phyloP scores from a whole-genome alignment of 2,329 filamentous ascomycete genomes.

The Catunica adiposa region DNA sequence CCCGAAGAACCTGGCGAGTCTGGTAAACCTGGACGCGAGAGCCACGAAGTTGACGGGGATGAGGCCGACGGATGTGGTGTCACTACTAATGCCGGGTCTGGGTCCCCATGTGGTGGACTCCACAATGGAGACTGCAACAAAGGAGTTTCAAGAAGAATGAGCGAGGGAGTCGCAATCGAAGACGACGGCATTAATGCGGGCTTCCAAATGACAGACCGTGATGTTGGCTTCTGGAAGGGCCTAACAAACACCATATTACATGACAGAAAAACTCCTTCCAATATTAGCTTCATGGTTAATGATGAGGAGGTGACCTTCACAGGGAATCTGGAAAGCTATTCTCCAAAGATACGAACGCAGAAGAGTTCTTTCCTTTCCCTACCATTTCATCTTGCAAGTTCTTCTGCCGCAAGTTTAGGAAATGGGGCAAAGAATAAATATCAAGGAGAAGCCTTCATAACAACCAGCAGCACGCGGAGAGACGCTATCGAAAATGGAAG shows the following conservation, averaged over 20 bases:
- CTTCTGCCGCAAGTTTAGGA: not conserved
- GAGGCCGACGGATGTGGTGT: not conserved
- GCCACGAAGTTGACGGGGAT: not conserved
- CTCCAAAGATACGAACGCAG: too few relatives aligned
- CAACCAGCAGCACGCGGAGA: too few relatives aligned
- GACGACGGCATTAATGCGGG: not conserved
- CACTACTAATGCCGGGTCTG: not conserved
- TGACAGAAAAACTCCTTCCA: not conserved
- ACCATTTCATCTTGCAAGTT: not conserved
- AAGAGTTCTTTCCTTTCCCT: not conserved
- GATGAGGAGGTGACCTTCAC: not conserved
- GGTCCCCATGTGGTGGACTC: not conserved
- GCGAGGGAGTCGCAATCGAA: not conserved
- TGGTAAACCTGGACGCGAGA: not conserved
- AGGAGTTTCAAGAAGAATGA: not conserved
- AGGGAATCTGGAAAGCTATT: too few relatives aligned
- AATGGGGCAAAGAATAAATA: not conserved
- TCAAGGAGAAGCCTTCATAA: not conserved
- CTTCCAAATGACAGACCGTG: not conserved
- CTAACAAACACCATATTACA: not conserved
- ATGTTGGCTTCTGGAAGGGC: not conserved
- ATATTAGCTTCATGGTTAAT: not conserved
- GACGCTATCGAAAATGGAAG: not conserved
- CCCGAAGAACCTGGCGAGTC: not conserved
- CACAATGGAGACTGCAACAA: not conserved